phyloP scores from a whole-genome alignment of 192 early-diverging fungal genomes.

The Dispira simplex region DNA sequence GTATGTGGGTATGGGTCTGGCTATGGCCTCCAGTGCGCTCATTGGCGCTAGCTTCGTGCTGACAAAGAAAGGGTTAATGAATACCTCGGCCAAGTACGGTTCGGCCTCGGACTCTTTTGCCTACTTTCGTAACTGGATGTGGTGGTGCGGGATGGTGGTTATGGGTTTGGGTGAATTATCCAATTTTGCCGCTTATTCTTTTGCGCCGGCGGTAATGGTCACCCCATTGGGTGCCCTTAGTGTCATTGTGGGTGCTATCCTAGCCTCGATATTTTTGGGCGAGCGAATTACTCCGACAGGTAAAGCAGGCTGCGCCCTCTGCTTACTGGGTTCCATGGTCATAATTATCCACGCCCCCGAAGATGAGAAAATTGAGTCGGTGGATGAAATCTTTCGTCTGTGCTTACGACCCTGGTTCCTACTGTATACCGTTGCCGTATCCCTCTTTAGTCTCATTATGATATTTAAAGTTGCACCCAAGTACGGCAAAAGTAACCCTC shows the following conservation, averaged over 20 bases:
- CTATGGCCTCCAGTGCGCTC: conserved; percentile 72
- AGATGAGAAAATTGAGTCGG: conserved; percentile 58
- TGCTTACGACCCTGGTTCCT: conserved; percentile 72
- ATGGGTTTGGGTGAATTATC: conserved; percentile 87
- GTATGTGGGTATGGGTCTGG: conserved; percentile 76
- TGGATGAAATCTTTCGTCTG: conserved; percentile 72
- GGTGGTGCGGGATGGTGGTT: conserved; percentile 81
- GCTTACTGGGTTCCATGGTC: conserved; percentile 73
- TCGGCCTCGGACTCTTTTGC: conserved; percentile 57
- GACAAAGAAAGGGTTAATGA: conserved; percentile 86
- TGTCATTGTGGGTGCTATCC: conserved; percentile 75
- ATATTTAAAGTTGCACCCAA: conserved; percentile 67
- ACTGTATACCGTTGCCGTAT: conserved; percentile 53
- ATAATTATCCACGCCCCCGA: conserved; percentile 79
- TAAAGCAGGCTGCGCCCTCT: conserved; percentile 79
- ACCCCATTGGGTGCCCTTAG: conserved; percentile 86
- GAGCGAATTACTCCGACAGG: conserved; percentile 71
- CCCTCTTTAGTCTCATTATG: conserved; percentile 47
- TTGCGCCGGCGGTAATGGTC: conserved; percentile 89
- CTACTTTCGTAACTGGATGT: conserved; percentile 75
- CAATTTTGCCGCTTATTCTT: conserved; percentile 92
- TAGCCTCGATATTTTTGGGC: conserved; percentile 77
- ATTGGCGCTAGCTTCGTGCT: conserved; percentile 89
- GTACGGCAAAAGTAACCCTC: conserved; percentile 61
- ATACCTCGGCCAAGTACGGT: conserved; percentile 46